Percentiles rank a stretch among this genome's conserved stretches.
phyloP scores from a whole-genome alignment of 305 asterid species.

The Rubia balearica region DNA sequence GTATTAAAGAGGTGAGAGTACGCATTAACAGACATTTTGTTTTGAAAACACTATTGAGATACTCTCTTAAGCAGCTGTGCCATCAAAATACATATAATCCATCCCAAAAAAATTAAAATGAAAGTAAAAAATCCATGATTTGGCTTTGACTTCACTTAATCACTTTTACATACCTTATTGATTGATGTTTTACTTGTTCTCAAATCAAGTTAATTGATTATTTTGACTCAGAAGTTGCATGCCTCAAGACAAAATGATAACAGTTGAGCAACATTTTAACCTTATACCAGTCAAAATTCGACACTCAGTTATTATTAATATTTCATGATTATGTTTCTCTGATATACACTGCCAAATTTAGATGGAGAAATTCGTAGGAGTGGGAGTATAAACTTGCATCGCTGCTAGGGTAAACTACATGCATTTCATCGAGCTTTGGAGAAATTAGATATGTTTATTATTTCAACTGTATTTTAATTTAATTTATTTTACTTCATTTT shows the following conservation, averaged over 20 bases:
- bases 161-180: background rate
- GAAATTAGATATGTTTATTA: no score
- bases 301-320: background rate
- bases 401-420: no score
- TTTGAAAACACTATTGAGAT: background rate
- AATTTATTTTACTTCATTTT: no score
- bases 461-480: no score
- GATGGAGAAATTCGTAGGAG: background rate
- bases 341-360: background rate
- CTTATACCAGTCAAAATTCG: background rate
- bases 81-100: background rate
- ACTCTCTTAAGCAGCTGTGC: no score
- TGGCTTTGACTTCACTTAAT: background rate
- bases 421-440: no score
- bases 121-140: background rate
- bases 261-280: background rate
- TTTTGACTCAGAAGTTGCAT: constrained; percentile 7
- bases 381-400: no score
- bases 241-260: background rate
- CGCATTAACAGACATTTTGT: no score
- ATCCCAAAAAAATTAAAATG: no score
- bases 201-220: no score
- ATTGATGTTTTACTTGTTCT: no score
- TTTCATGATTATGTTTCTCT: background rate
- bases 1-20: no score